Conservation (phyloP, 768 basidiomycete genomes). For the Ramaria sp. region DNA sequence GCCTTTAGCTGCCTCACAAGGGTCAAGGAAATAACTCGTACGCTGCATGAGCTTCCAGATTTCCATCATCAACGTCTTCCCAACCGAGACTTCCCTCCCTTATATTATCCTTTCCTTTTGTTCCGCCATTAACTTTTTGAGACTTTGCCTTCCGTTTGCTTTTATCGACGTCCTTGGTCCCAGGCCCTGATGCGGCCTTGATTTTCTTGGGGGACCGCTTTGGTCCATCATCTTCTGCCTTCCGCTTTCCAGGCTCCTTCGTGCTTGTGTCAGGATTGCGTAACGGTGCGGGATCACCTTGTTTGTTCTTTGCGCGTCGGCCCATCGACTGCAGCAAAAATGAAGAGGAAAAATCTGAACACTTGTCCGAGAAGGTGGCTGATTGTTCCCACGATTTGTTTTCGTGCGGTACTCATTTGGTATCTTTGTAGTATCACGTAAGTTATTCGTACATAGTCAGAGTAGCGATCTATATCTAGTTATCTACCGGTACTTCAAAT, state of each 20-base stretch:
- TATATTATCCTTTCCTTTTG: conserved; percentile 21
- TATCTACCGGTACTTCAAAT: not conserved
- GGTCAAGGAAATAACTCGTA: not conserved
- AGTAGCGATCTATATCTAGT: not conserved
- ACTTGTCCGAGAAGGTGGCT: no score
- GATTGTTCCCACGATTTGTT: not conserved
- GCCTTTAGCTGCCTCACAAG: conserved; percentile 2
- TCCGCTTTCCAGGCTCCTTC: conserved; percentile 66
- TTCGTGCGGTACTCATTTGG: no score
- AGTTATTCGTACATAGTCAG: no score
- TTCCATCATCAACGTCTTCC: conserved; percentile 47
- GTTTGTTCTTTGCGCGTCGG: conserved; percentile 77
- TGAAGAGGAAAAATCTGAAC: no score
- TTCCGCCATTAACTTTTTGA: conserved; percentile 11
- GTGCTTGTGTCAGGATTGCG: conserved; percentile 23
- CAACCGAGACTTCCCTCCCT: conserved; percentile 31
- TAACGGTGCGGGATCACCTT: conserved; percentile 55
- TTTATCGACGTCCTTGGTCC: conserved; percentile 17
- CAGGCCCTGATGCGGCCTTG: conserved; percentile 23
- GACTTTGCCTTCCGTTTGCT: conserved; percentile 12
- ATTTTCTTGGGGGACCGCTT: conserved; percentile 35
- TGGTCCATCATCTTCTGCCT: conserved; percentile 35
- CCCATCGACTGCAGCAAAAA: conserved; percentile 42
- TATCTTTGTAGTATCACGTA: no score
- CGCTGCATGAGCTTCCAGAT: conserved; percentile 27